Conservation (phyloP, 148 eudicot genomes). For the Chenopodium suecicum region DNA sequence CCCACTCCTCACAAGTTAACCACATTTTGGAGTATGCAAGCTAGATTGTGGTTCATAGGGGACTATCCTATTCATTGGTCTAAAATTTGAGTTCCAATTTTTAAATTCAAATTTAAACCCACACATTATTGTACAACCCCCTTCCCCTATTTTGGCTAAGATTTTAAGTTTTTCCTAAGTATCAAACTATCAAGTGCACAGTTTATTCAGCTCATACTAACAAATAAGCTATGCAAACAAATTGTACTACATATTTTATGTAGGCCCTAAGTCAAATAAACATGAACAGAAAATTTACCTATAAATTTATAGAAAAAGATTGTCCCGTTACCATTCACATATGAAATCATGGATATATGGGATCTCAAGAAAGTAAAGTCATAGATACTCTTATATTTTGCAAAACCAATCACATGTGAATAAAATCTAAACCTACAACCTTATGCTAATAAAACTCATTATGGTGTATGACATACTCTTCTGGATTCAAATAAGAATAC, state of each 20-base stretch:
- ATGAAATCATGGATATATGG: too few species aligned
- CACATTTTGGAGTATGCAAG: neutral
- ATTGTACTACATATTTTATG: neutral
- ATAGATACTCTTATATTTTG: neutral
- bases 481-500: neutral
- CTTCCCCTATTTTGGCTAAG: neutral
- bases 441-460: too few species aligned
- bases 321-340: neutral
- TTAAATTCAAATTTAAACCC: neutral
- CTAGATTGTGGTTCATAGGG: neutral
- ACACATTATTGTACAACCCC: neutral
- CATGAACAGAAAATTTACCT: neutral
- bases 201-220: neutral
- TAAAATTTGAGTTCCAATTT: neutral
- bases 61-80: neutral
- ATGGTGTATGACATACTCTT: neutral
- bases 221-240: neutral
- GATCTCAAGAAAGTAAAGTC: too few species aligned
- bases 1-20: neutral
- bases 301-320: too few species aligned
- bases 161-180: neutral
- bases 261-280: neutral
- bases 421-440: neutral
- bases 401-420: neutral
- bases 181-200: neutral